These are phyloP conservation scores for Clitoria ternatea DNA, from an alignment of 306 rosid genomes.

Conservation along the genomic window DNA sequence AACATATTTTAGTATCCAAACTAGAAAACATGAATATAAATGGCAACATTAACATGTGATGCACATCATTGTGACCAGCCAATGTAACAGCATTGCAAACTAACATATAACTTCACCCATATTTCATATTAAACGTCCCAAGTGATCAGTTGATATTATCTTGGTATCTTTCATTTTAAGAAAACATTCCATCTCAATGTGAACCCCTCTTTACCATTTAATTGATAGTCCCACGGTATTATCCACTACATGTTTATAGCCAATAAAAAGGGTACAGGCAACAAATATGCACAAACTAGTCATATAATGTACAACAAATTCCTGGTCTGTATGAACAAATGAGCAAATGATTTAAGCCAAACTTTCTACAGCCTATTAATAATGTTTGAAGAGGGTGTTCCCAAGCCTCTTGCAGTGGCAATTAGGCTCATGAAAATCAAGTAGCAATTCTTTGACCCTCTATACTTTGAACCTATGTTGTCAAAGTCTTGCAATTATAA, in stretches of 20 bases:
- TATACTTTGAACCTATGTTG: background rate
- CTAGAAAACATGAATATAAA: background rate
- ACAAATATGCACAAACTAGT: conserved; percentile 20
- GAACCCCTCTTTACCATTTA: conserved; percentile 17
- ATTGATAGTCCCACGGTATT: conserved; percentile 22
- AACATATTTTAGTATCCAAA: background rate
- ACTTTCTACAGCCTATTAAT: conserved; percentile 35
- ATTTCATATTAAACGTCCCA: background rate
- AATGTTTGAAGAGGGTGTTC: background rate
- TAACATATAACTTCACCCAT: background rate
- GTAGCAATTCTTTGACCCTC: conserved; percentile 9
- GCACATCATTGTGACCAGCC: background rate
- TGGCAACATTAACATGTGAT: background rate
- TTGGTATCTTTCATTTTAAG: background rate
- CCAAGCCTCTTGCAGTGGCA: conserved; percentile 11
- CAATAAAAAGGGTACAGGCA: conserved; percentile 17
- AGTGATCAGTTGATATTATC: background rate
- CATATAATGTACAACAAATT: conserved; percentile 38
- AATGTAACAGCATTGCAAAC: background rate
- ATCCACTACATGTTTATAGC: conserved; percentile 18
- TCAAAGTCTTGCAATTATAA: conserved; percentile 32
- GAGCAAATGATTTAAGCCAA: conserved; percentile 33
- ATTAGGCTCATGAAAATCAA: conserved; percentile 16
- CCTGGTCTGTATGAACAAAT: conserved; percentile 35
- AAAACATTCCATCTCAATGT: background rate